Percentiles rank a stretch among this genome's conserved stretches.
These are phyloP conservation scores for Coniochaeta ligniaria DNA, from an alignment of 2,329 filamentous ascomycete species.

Conservation along the genomic window DNA sequence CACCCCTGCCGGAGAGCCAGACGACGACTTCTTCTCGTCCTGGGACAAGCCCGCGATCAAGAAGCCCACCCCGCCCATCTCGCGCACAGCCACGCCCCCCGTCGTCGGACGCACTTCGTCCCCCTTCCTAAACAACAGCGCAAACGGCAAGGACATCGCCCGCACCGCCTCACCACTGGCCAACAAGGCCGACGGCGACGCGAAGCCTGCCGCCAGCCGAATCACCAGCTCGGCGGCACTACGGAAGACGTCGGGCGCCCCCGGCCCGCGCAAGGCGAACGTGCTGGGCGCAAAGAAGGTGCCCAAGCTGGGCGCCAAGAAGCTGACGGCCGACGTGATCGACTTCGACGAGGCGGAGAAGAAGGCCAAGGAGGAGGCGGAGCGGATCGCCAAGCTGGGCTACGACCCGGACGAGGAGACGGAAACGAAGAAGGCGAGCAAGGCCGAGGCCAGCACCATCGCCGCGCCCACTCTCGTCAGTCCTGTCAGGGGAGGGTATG, in stretches of 20 bases:
- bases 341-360: constrained; percentile 97
- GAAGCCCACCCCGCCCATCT: constrained; percentile 87
- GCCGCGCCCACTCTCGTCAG: constrained; percentile 69
- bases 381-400: constrained; percentile 88
- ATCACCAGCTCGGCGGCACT: constrained; percentile 75
- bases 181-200: constrained; percentile 51
- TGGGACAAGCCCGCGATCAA: constrained; percentile 99
- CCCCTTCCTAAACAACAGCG: constrained; percentile 78
- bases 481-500: constrained; percentile 55
- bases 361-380: constrained; percentile 94
- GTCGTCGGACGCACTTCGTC: constrained; percentile 68
- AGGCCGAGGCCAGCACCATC: constrained; percentile 45
- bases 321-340: constrained; percentile 71
- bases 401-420: constrained; percentile 90
- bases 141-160: constrained; percentile 62
- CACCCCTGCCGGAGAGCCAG: constrained; percentile 73
- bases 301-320: constrained; percentile 87
- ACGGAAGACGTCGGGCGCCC: constrained; percentile 60
- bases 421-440: constrained; percentile 33
- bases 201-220: constrained; percentile 46
- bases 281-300: constrained; percentile 82
- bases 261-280: constrained; percentile 70
- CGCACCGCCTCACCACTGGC: constrained; percentile 79
- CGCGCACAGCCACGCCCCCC: constrained; percentile 79
- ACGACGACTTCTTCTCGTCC: constrained; percentile 96